phyloP scores from a whole-genome alignment of 306 rosid genomes.

The Gastrolobium bilobum region DNA sequence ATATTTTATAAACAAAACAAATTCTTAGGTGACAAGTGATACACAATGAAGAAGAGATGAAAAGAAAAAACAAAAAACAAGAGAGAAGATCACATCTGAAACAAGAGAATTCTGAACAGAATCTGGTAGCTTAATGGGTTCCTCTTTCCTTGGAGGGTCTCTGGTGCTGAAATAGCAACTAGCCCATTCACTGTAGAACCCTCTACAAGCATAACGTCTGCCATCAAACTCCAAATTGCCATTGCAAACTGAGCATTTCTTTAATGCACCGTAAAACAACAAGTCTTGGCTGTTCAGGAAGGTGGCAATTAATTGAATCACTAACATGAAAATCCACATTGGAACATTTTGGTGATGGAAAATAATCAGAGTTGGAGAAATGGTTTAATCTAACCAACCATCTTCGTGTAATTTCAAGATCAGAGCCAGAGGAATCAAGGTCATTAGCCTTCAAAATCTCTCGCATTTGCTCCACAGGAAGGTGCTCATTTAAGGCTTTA shows the following conservation, averaged over 20 bases:
- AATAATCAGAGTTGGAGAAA: not conserved
- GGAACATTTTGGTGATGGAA: slow-evolving; percentile 1
- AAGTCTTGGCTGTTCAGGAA: slow-evolving; percentile 75
- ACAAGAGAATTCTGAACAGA: slow-evolving; percentile 65
- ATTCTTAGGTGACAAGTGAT: slow-evolving; percentile 22
- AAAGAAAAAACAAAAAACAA: not conserved
- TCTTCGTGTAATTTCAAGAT: slow-evolving; percentile 55
- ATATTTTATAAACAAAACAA: not conserved
- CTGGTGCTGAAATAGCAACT: slow-evolving; percentile 75
- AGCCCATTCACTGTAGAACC: slow-evolving; percentile 84
- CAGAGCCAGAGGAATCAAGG: slow-evolving; percentile 69
- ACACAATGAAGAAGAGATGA: not conserved
- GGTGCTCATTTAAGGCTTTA: slow-evolving; percentile 60
- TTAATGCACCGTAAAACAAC: slow-evolving; percentile 74
- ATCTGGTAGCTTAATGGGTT: slow-evolving; percentile 66
- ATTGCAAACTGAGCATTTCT: slow-evolving; percentile 74
- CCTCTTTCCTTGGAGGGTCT: slow-evolving; percentile 80
- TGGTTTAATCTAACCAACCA: slow-evolving; percentile 60
- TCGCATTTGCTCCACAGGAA: slow-evolving; percentile 67
- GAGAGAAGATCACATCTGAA: slow-evolving; percentile 60
- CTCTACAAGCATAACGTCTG: slow-evolving; percentile 66
- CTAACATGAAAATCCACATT: not conserved
- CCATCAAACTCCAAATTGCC: slow-evolving; percentile 80
- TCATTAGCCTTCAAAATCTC: slow-evolving; percentile 72
- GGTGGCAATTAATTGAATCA: slow-evolving; percentile 5